These are phyloP conservation scores for Melastoma malabathricum DNA, from an alignment of 345 rosid genomes.

Conservation along the genomic window DNA sequence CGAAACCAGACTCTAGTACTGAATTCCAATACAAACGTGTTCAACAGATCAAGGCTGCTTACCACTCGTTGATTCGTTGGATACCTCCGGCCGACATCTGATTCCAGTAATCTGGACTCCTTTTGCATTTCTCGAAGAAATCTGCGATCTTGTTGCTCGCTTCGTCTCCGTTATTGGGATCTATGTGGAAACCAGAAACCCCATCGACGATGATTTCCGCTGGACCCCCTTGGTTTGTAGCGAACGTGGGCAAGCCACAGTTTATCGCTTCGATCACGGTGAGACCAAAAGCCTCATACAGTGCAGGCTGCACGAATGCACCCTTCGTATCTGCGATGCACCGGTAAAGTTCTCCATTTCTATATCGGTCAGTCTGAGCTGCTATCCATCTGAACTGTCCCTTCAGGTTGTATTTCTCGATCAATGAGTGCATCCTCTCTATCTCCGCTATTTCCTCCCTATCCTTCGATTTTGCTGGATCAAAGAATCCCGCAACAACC, in stretches of 20 bases:
- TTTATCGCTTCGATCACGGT: slow-evolving; percentile 97
- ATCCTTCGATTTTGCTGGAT: slow-evolving; percentile 62
- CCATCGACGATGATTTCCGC: slow-evolving; percentile 90
- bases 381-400: slow-evolving; percentile 93
- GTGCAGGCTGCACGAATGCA: slow-evolving; percentile 87
- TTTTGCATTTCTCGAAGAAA: slow-evolving; percentile 62
- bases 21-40: neutral
- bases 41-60: slow-evolving; percentile 1
- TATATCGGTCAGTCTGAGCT: slow-evolving; percentile 76
- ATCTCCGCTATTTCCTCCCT: slow-evolving; percentile 87
- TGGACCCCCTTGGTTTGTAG: slow-evolving; percentile 89
- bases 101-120: slow-evolving; percentile 46
- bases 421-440: slow-evolving; percentile 64
- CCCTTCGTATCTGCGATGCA: slow-evolving; percentile 87
- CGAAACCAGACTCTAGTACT: neutral
- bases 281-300: slow-evolving; percentile 90
- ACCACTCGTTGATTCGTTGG: slow-evolving; percentile 74
- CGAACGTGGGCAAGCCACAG: slow-evolving; percentile 89
- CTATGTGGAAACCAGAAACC: slow-evolving; percentile 76
- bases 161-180: slow-evolving; percentile 74
- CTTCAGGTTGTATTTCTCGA: slow-evolving; percentile 58
- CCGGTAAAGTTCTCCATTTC: slow-evolving; percentile 85
- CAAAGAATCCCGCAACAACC: slow-evolving; percentile 82
- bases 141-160: slow-evolving; percentile 55
- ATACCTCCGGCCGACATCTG: slow-evolving; percentile 49